These are phyloP conservation scores for Fusarium zealandicum DNA, from an alignment of 2,329 filamentous ascomycete genomes.

Conservation along the genomic window DNA sequence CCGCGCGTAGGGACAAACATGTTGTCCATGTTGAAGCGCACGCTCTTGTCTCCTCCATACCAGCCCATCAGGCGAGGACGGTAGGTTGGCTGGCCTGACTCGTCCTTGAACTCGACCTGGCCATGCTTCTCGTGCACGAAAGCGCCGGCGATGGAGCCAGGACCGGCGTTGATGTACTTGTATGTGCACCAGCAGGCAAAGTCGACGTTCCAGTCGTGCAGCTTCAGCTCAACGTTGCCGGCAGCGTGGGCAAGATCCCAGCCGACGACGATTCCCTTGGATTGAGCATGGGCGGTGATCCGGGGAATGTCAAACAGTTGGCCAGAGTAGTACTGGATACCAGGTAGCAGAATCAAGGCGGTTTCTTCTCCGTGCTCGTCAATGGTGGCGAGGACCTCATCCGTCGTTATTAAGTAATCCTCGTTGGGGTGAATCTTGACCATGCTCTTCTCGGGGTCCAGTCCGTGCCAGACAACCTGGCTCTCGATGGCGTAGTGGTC, in stretches of 20 bases:
- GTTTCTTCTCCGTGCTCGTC: constrained; percentile 75
- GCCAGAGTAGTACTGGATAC: constrained; percentile 91
- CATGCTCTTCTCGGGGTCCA: constrained; percentile 72
- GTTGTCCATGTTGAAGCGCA: constrained; percentile 85
- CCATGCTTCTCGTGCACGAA: constrained; percentile 83
- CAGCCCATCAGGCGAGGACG: constrained; percentile 77
- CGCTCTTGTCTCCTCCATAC: constrained; percentile 83
- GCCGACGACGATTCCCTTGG: constrained; percentile 74
- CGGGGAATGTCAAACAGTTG: constrained; percentile 83
- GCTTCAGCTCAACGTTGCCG: constrained; percentile 78
- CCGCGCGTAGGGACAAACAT: constrained; percentile 78
- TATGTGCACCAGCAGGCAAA: constrained; percentile 95
- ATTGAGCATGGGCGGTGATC: constrained; percentile 80
- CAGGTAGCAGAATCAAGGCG: constrained; percentile 81
- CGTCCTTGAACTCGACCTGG: constrained; percentile 53
- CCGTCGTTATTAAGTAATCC: constrained; percentile 69
- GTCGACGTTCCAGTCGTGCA: constrained; percentile 91
- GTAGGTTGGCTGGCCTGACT: constrained; percentile 54
- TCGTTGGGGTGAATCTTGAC: constrained; percentile 73
- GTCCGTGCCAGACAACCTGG: constrained; percentile 75
- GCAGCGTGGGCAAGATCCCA: constrained; percentile 91
- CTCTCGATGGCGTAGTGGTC: constrained; percentile 87
- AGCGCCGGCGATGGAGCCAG: constrained; percentile 79
- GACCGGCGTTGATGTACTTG: constrained; percentile 90
- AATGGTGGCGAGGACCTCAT: constrained; percentile 75